phyloP scores from a whole-genome alignment of 2,329 filamentous ascomycete genomes.

The Trichocomaceae sp. region DNA sequence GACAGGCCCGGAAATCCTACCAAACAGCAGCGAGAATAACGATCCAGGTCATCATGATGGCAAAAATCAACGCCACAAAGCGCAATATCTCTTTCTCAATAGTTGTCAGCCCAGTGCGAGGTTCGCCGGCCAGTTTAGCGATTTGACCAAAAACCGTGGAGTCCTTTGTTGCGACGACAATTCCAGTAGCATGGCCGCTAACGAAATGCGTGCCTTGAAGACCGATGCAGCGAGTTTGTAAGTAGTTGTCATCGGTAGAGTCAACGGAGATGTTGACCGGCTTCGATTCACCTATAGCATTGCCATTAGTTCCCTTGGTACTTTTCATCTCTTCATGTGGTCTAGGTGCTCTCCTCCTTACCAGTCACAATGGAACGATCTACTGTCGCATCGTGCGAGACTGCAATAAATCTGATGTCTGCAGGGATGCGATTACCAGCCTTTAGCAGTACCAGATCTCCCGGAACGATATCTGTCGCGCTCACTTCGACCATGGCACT shows the following conservation, averaged over 20 bases:
- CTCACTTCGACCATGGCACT: constrained; percentile 40
- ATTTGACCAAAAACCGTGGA: constrained; percentile 69
- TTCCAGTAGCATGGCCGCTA: constrained; percentile 57
- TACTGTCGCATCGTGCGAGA: constrained; percentile 64
- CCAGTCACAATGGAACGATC: constrained; percentile 63
- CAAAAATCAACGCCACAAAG: constrained; percentile 46
- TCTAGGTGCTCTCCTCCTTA: too few relatives aligned
- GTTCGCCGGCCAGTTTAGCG: constrained; percentile 63
- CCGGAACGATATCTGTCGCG: constrained; percentile 61
- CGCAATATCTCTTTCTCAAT: constrained; percentile 66
- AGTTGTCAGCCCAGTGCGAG: constrained; percentile 60
- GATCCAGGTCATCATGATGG: constrained; percentile 14
- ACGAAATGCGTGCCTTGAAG: constrained; percentile 72
- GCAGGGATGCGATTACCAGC: constrained; percentile 68
- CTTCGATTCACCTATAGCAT: constrained; percentile 40
- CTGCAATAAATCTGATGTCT: constrained; percentile 63
- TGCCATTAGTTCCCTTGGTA: too few relatives aligned
- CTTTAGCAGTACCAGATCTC: constrained; percentile 62
- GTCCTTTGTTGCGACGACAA: constrained; percentile 67
- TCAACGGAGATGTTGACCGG: constrained; percentile 58
- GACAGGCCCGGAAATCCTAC: constrained; percentile 33
- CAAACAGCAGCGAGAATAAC: constrained; percentile 59
- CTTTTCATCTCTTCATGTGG: too few relatives aligned
- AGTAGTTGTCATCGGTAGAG: constrained; percentile 63
- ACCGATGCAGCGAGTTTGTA: constrained; percentile 69